These are phyloP conservation scores for Pseudovirgaria hyperparasitica DNA, from an alignment of 2,329 filamentous ascomycete genomes.

Conservation along the genomic window DNA sequence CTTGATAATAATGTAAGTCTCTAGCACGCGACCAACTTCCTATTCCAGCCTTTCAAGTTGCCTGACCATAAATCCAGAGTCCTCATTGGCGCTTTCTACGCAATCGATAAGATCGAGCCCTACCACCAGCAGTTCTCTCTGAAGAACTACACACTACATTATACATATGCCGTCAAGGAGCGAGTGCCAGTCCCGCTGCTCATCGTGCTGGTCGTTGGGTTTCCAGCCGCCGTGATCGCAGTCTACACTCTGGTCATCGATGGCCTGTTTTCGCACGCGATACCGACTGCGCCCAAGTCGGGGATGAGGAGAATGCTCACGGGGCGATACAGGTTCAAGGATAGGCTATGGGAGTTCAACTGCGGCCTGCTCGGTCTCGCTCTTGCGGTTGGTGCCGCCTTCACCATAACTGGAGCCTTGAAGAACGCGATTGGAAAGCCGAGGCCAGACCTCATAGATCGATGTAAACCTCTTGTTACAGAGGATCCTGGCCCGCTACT, in stretches of 20 bases:
- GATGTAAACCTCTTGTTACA: conserved; percentile 32
- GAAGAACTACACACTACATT: conserved; percentile 43
- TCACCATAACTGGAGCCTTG: conserved; percentile 43
- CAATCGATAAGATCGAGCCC: conserved; percentile 41
- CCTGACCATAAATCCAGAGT: conserved; percentile 26
- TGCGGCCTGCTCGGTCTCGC: conserved; percentile 46
- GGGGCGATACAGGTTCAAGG: conserved; percentile 38
- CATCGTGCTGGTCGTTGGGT: conserved; percentile 35
- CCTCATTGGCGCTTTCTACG: conserved; percentile 38
- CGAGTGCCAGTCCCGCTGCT: conserved; percentile 39
- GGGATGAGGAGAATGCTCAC: conserved; percentile 21
- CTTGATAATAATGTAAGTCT: conserved; percentile 42
- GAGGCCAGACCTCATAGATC: conserved; percentile 44
- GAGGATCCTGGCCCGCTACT: conserved; percentile 7
- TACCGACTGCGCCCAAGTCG: conserved; percentile 15
- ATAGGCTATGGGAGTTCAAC: conserved; percentile 49
- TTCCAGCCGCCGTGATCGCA: conserved; percentile 38
- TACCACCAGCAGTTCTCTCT: conserved; percentile 47
- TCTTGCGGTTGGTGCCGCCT: conserved; percentile 40
- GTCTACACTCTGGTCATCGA: conserved; percentile 46
- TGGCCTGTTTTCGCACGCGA: conserved; percentile 42
- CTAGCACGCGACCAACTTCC: conserved; percentile 22
- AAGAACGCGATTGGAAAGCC: conserved; percentile 49
- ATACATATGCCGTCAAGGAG: conserved; percentile 44
- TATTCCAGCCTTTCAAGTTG: conserved; percentile 3